A percentile compares a stretch with the other conserved stretches of the same genome.
Evolutionary conservation across 2,329 filamentous ascomycete species (phyloP).

Genomic region (Cladophialophora chaetospira): DNA sequence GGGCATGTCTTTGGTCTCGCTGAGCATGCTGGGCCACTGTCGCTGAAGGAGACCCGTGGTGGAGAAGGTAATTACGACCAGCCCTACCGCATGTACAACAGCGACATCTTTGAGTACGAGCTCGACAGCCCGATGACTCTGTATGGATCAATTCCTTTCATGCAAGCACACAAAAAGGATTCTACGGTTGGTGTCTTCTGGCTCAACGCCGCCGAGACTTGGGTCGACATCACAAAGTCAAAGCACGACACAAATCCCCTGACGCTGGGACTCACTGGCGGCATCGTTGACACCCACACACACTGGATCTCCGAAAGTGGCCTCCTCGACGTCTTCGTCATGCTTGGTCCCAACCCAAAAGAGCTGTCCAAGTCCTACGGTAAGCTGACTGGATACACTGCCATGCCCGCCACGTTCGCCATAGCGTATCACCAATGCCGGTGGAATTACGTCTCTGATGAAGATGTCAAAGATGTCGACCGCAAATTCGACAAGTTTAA

Average conservation of each 20-base stretch:
- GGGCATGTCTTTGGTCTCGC: conserved; percentile 92
- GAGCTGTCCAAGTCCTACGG: conserved; percentile 81
- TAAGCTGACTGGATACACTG: conserved; percentile 87
- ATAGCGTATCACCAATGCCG: conserved; percentile 96
- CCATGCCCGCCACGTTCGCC: conserved; percentile 88
- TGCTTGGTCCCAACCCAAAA: conserved; percentile 83
- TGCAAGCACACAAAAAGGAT: conserved; percentile 93
- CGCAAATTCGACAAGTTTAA: conserved; percentile 92
- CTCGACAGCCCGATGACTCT: conserved; percentile 97
- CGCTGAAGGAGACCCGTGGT: conserved; percentile 83
- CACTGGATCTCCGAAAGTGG: conserved; percentile 97
- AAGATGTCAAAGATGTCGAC: conserved; percentile 95
- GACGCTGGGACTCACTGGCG: conserved; percentile 70
- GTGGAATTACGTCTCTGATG: conserved; percentile 98
- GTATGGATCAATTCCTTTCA: conserved; percentile 95
- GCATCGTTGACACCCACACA: conserved; percentile 73
- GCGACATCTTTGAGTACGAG: conserved; percentile 97
- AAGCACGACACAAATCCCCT: conserved; percentile 74
- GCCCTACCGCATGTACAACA: conserved; percentile 93
- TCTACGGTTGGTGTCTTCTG: conserved; percentile 96
- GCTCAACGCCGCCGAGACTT: conserved; percentile 96
- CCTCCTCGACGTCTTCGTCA: conserved; percentile 87
- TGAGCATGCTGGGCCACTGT: conserved; percentile 85
- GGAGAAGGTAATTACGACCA: conserved; percentile 82
- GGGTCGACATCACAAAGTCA: conserved; percentile 89